Conservation (phyloP, 441 rosid genomes). For the Gossypium schwendimanii region DNA sequence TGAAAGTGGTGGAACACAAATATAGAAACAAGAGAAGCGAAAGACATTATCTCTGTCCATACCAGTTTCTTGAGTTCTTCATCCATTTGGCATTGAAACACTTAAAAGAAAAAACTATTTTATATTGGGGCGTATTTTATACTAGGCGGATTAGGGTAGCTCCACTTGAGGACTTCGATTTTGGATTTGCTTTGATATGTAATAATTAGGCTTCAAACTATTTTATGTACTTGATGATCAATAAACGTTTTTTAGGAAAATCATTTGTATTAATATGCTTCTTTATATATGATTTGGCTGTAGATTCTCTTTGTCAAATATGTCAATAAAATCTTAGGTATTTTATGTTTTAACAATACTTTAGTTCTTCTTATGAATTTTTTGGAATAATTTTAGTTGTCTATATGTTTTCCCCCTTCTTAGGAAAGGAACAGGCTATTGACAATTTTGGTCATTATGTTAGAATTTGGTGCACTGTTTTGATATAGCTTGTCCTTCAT, state of each 20-base stretch:
- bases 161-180: neutral
- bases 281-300: neutral
- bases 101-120: neutral
- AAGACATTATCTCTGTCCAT: neutral
- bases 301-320: neutral
- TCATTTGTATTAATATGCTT: neutral
- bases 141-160: neutral
- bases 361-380: neutral
- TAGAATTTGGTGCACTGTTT: no score
- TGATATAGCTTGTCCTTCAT: no score
- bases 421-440: no score
- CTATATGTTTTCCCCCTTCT: no score
- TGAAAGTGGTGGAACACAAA: neutral
- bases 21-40: neutral
- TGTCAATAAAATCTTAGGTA: neutral
- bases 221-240: neutral
- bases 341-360: neutral
- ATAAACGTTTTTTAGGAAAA: neutral
- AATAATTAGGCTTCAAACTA: neutral
- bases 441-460: no score
- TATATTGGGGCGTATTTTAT: neutral
- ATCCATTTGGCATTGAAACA: neutral
- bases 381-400: neutral
- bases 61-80: neutral
- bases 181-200: neutral